Base-by-base conservation (phyloP, 352 stramenopile species). In the Aphanomyces euteiches region DNA sequence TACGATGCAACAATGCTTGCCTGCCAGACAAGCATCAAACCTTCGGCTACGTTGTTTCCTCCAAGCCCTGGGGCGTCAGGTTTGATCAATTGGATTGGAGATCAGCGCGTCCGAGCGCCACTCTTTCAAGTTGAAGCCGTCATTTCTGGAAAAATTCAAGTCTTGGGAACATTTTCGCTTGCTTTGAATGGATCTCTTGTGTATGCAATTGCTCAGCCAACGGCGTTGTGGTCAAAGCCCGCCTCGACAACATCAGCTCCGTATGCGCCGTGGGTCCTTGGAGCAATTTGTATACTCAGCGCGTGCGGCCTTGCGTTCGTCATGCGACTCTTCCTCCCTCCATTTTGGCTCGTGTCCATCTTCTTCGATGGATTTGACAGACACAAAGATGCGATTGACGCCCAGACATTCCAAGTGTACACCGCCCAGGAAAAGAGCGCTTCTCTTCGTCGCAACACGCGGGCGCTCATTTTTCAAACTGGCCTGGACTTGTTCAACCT, bases 301-400 rank as follows among this genome's bases (percentile, higher is more conserved):
- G 64, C 64, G 36, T 70, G 64, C 21, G 36, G 45, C 38, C 36
- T 70, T 4, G 28, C 53, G 36, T 63, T 70, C 17, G 34, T 70
- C 43, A 19, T 70, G 7, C 64, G 64, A 37, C 59, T 70, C 47
- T 70, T 70, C 47, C 53, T 70, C 39, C 53, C 64, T 39, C 64
- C 53, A 50, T 56, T 21, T n/a, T 70, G 64, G 19, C 64, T 70
- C 19, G 64, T 56, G 10, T 43, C 43, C 17, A 19, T 54, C 36
- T 21, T 70, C 19, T 70, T 70, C 61, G 28, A 15, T 10, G 64
- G 64, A 10, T 70, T 70, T 47, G 34, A 39, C 21, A 34, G 53
- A 28, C 48, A 70, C 4, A 56, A 70, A 34, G 53, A 70, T 5
- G 59, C 36, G 4, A 50, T 47, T 7, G 40, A 45, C 54, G 64